Evolutionary conservation across 1,139 yeast genomes (phyloP), one percentile per base, ranked within the genome.

Genomic region (Hemisphaericaspora lyxosophila): DNA sequence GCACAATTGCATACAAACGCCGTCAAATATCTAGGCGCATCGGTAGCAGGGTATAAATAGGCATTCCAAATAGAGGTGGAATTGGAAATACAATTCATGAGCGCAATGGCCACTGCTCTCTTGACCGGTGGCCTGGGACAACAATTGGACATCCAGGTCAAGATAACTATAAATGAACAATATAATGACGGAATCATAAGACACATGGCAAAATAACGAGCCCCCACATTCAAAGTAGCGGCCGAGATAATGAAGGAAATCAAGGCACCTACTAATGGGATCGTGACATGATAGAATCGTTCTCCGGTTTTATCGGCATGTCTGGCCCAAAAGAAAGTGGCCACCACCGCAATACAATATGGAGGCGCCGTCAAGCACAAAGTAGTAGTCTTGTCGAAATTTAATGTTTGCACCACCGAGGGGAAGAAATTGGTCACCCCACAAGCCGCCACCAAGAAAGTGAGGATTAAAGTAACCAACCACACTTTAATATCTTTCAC

Each of bases 371-470:
- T 78, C 45, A 79, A 60, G 47, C 76, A 71, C 43, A 76, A 62
- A 5, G 83, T 78, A 24, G 73, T 66, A 31, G 75, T 66, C 43
- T 66, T 60, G 51, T 57, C 53, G 47, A 75, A 79, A 29, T 76
- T 70, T 47, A 79, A 62, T 5, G 85, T 78, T 44, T 65, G 57
- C 15, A 79, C 82, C 25, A 79, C 78, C 1, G 82, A 68, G 20
- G 84, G 85, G 67, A 78, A 79, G 55, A 77, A 78, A 51, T 78
- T 75, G 20, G 82, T 77, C 35, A 78, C 77, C 53, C 82, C 81
- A 48, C 70, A 61, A 33, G 82, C 80, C 24, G 82, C 81, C 31
- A 75, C 80, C 22, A 76, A 57, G 59, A 74, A 75, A 5, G 77
- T 60, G 31, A 73, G 60, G 40, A 64, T 61, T 34, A 70, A 73